Conservation (phyloP, 2,329 filamentous ascomycete species). For the Penicillium occitanis region DNA sequence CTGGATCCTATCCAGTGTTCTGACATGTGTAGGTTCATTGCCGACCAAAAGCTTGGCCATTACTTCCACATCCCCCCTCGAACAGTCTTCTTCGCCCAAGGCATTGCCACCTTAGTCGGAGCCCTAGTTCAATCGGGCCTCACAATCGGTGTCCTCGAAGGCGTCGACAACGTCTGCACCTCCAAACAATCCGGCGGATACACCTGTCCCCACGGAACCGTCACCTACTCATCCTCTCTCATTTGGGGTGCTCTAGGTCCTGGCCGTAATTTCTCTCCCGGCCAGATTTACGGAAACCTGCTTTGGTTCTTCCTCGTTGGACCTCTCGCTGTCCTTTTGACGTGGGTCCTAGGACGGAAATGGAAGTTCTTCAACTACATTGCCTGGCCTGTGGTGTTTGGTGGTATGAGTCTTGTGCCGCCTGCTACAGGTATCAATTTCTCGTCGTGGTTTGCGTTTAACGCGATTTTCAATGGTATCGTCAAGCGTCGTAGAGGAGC, state of each 20-base stretch:
- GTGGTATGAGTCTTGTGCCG: constrained; percentile 63
- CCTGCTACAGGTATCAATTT: constrained; percentile 70
- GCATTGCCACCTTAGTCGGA: constrained; percentile 52
- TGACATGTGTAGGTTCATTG: constrained; percentile 56
- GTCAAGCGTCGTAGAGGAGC: constrained; percentile 45
- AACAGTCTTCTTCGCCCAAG: constrained; percentile 53
- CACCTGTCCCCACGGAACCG: constrained; percentile 57
- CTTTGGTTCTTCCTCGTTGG: constrained; percentile 73
- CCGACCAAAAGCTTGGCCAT: constrained; percentile 65
- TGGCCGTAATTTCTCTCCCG: constrained; percentile 63
- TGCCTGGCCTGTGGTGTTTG: constrained; percentile 67
- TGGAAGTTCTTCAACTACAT: constrained; percentile 65
- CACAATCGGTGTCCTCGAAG: constrained; percentile 51
- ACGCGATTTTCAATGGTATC: constrained; percentile 49
- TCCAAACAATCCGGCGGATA: constrained; percentile 60
- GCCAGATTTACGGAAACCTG: constrained; percentile 62
- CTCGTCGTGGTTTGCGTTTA: constrained; percentile 62
- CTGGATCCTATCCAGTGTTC: neutral
- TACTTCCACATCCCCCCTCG: constrained; percentile 49
- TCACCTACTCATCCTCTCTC: constrained; percentile 67
- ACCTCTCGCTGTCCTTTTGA: constrained; percentile 60
- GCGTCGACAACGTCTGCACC: constrained; percentile 51
- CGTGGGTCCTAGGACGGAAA: constrained; percentile 59
- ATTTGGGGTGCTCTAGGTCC: constrained; percentile 74
- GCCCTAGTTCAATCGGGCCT: constrained; percentile 52